Conservation (phyloP, 139 green algal genomes). For the Chlamydomonas sp. region DNA sequence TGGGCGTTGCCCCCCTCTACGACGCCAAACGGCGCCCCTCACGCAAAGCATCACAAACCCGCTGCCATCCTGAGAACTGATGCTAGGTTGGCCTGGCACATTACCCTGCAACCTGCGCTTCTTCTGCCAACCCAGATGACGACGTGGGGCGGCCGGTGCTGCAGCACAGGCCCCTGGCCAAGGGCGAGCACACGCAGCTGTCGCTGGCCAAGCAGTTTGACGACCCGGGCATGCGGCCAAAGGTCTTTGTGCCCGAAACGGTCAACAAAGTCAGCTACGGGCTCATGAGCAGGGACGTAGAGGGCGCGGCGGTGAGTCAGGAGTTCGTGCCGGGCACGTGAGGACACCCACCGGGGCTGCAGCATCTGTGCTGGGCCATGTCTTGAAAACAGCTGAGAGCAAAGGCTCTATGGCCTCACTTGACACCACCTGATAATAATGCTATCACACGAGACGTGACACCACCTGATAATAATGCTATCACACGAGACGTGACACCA, state of each 20-base stretch:
- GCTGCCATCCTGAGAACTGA: too few species aligned
- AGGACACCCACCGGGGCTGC: not conserved
- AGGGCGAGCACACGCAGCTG: constrained; percentile 40
- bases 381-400: too few species aligned
- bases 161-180: constrained; percentile 44
- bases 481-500: too few species aligned
- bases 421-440: too few species aligned
- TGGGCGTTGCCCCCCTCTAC: too few species aligned
- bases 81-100: too few species aligned
- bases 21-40: too few species aligned
- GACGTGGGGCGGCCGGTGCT: constrained; percentile 35
- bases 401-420: too few species aligned
- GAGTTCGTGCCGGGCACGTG: not conserved
- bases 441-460: too few species aligned
- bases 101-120: not conserved
- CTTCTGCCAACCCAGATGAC: constrained; percentile 8
- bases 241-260: not conserved
- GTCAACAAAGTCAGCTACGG: constrained; percentile 35
- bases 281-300: constrained; percentile 29
- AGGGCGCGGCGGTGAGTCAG: constrained; percentile 33
- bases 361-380: not conserved
- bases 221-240: constrained; percentile 41
- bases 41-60: too few species aligned
- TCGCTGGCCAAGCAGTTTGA: constrained; percentile 26
- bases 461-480: too few species aligned